Evolutionary conservation across 2,329 filamentous ascomycete species (phyloP), one percentile per base, ranked within the genome.

Genomic region (Coccinonectria pachysandricola): DNA sequence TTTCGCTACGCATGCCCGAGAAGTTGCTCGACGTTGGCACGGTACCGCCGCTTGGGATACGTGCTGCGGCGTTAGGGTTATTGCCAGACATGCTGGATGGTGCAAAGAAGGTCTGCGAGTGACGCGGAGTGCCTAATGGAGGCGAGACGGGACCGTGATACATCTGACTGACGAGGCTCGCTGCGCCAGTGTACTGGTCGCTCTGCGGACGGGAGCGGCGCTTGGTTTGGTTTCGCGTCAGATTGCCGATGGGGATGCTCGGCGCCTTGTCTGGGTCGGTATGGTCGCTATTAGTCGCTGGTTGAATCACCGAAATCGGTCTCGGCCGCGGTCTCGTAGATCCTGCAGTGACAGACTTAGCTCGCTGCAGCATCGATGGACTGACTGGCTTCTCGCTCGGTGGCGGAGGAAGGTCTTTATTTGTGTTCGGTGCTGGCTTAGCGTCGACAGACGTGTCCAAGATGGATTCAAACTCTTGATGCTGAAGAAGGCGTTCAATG

Each of bases 391-490:
- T 53, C 7, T 48, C 45, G 33, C 27, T 56, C 48, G 64, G 68
- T 1, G 84, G 76, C 3, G 81, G 71, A 5, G 84, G 83, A 11
- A 92, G 71, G n/a, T 91, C 86, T 55, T 94, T 94, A 54, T 91
- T 79, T 19, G 65, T 70, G 48, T 80, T 70, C 20, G 45, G 39
- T 15, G 42, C 46, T 14, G 45, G 46, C 31, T 54, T 50, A 28
- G 53, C 44, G 30, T 79, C 72, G 26, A 73, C 72, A 7, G 79
- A 82, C 53, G 84, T 81, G 51, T 93, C 85, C 20, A 95, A 67
- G 34, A 96, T 93, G 36, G 84, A 77, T 59, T 98, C 88, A 42
- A 94, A 96, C 42, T 93, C 87, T 48, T 93, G 82, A 57, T 95
- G 83, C 50, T 93, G 82, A 36, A 98, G 70, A 22, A 98, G 73